Conservation (phyloP, 1,284 basidiomycete genomes). For the Golubevia pallescens region DNA sequence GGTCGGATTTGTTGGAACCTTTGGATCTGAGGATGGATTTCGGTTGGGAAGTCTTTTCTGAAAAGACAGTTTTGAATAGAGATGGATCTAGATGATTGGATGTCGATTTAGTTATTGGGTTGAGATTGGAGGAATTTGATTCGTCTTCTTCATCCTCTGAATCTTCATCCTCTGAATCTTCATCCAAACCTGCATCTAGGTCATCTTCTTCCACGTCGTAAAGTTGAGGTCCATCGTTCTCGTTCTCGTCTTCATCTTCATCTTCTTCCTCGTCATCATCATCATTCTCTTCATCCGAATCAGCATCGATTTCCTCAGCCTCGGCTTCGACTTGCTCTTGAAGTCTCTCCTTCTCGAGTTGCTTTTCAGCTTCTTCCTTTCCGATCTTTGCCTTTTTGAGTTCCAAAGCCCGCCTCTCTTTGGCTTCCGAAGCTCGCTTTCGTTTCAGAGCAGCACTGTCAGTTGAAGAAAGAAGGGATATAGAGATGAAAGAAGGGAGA, state of each 20-base stretch:
- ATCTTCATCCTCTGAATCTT: not conserved
- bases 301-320: not conserved
- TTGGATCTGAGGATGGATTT: constrained; percentile 28
- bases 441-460: not conserved
- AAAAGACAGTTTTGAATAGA: constrained; percentile 42
- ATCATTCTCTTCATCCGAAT: not conserved
- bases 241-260: constrained; percentile 1
- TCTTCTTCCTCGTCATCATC: constrained; percentile 6
- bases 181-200: not conserved
- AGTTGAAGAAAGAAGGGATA: not conserved
- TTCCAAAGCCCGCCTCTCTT: not conserved
- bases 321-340: not conserved
- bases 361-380: constrained; percentile 6
- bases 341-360: constrained; percentile 11
- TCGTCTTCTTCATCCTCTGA: constrained; percentile 12
- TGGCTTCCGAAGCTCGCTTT: not conserved
- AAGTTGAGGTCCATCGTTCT: not conserved
- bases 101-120: constrained; percentile 3
- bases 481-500: no score
- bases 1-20: constrained; percentile 22
- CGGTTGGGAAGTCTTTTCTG: constrained; percentile 20
- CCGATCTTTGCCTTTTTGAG: not conserved
- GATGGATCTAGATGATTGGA: constrained; percentile 35
- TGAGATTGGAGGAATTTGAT: not conserved
- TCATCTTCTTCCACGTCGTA: not conserved